Conservation (phyloP, 2,329 filamentous ascomycete species). For the Xylaria sp. region DNA sequence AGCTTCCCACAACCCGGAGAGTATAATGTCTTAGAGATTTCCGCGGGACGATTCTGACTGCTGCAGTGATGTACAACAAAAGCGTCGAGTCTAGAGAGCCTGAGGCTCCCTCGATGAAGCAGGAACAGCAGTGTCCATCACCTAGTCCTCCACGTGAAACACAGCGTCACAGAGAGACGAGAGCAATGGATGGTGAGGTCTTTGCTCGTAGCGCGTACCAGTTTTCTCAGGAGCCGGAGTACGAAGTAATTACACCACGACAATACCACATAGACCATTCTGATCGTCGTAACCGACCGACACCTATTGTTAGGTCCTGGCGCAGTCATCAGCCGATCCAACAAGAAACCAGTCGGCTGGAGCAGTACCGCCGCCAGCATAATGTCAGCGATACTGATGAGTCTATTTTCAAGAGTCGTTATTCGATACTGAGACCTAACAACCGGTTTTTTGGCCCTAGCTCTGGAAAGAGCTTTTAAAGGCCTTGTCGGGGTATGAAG, state of each 20-base stretch:
- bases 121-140: not conserved
- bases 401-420: slow-evolving; percentile 13
- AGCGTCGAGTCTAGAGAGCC: not conserved
- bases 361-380: not conserved
- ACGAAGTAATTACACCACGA: not conserved
- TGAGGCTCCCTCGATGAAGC: not conserved
- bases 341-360: not conserved
- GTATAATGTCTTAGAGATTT: not conserved
- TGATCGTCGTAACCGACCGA: not conserved
- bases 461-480: not conserved
- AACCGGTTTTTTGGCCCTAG: not conserved
- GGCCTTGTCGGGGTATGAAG: no score
- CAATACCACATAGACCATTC: not conserved
- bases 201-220: slow-evolving; percentile 13
- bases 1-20: no score
- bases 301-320: not conserved
- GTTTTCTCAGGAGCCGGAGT: not conserved
- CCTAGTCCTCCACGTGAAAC: not conserved
- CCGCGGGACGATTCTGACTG: not conserved
- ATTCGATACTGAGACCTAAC: slow-evolving; percentile 6
- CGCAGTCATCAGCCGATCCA: not conserved
- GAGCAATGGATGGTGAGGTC: not conserved
- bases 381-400: not conserved
- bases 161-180: not conserved
- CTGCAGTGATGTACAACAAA: slow-evolving; percentile 12